phyloP scores from a whole-genome alignment of 1,284 basidiomycete species.

The Sporisorium sorghi region DNA sequence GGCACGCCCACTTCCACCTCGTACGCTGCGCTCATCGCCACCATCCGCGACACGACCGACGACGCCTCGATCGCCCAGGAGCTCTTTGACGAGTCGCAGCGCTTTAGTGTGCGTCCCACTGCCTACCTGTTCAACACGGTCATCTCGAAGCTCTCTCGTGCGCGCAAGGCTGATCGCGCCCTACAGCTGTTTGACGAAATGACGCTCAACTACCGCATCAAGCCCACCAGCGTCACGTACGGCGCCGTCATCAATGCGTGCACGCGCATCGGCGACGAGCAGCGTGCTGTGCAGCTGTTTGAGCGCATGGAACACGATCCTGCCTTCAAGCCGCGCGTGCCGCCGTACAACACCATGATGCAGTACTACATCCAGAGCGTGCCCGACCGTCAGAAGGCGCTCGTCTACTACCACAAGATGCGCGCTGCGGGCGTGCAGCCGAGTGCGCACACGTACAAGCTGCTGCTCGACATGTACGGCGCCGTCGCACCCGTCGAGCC shows the following conservation, averaged over 20 bases:
- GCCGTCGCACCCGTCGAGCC: slow-evolving; percentile 82
- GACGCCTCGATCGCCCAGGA: slow-evolving; percentile 67
- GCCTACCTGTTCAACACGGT: slow-evolving; percentile 68
- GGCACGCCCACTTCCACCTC: slow-evolving; percentile 57
- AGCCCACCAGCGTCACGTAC: slow-evolving; percentile 89
- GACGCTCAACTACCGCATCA: slow-evolving; percentile 70
- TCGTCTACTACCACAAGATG: slow-evolving; percentile 81
- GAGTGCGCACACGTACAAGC: slow-evolving; percentile 70
- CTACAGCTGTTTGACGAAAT: slow-evolving; percentile 66
- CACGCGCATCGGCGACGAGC: slow-evolving; percentile 84
- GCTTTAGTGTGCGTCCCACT: slow-evolving; percentile 58
- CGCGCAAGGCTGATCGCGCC: slow-evolving; percentile 65
- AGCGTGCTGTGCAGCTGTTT: slow-evolving; percentile 85
- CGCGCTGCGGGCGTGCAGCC: slow-evolving; percentile 74
- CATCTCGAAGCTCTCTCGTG: slow-evolving; percentile 68
- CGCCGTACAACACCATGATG: slow-evolving; percentile 99
- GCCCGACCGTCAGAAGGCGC: slow-evolving; percentile 77
- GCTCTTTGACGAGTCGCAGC: slow-evolving; percentile 67
- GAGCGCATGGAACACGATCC: slow-evolving; percentile 81
- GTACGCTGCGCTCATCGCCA: slow-evolving; percentile 67
- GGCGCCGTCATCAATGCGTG: slow-evolving; percentile 90
- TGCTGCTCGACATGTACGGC: slow-evolving; percentile 91
- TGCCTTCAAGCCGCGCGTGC: slow-evolving; percentile 87
- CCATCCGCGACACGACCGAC: slow-evolving; percentile 67
- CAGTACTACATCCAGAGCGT: slow-evolving; percentile 92